phyloP scores from a whole-genome alignment of 805 yeast species.

The Pichia deserticola region DNA sequence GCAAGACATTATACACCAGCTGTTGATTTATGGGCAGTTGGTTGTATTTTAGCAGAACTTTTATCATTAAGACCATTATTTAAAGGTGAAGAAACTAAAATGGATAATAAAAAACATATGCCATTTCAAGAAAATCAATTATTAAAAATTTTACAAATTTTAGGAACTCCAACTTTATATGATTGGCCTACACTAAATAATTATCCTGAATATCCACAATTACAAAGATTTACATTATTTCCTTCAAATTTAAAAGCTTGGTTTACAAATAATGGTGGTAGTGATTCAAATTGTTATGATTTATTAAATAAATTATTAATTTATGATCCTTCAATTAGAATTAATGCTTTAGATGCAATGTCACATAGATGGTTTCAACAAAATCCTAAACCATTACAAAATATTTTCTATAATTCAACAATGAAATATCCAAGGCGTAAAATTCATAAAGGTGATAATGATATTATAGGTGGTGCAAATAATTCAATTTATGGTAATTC shows the following conservation, averaged over 20 bases:
- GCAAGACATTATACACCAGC: constrained; percentile 91
- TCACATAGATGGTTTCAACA: constrained; percentile 75
- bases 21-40: constrained; percentile 92
- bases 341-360: constrained; percentile 73
- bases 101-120: constrained; percentile 86
- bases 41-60: constrained; percentile 89
- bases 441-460: constrained; percentile 81
- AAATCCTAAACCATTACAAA: constrained; percentile 50
- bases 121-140: constrained; percentile 94
- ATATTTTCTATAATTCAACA: constrained; percentile 72
- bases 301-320: constrained; percentile 57
- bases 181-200: constrained; percentile 72
- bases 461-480: constrained; percentile 39
- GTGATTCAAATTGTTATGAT: constrained; percentile 59
- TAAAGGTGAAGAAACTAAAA: constrained; percentile 96
- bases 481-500: constrained; percentile 13
- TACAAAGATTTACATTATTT: constrained; percentile 51
- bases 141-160: constrained; percentile 82
- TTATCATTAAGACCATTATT: constrained; percentile 85
- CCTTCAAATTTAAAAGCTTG: constrained; percentile 72
- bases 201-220: constrained; percentile 76
- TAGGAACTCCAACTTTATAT: constrained; percentile 79
- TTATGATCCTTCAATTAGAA: constrained; percentile 75
- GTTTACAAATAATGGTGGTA: constrained; percentile 79
- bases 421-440: constrained; percentile 79